phyloP scores from a whole-genome alignment of 2,329 filamentous ascomycete genomes.

The Lanzia echinophila region DNA sequence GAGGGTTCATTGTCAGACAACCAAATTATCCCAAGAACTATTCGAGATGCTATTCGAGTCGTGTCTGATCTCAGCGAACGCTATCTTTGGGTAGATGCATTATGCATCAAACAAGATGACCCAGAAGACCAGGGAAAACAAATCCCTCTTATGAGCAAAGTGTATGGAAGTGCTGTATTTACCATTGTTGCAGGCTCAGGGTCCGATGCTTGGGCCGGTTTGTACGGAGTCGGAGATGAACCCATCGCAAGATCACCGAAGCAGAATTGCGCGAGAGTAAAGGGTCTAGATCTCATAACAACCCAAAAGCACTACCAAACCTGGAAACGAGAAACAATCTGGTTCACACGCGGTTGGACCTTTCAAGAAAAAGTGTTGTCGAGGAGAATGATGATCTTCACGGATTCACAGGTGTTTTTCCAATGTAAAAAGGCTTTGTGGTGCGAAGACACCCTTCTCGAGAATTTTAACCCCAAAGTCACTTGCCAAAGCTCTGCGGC shows the following conservation, averaged over 20 bases:
- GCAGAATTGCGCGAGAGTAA: background rate
- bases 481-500: background rate
- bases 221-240: slow-evolving; percentile 4
- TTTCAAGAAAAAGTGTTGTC: slow-evolving; percentile 11
- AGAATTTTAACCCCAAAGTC: background rate
- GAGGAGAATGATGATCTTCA: slow-evolving; percentile 7
- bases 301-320: slow-evolving; percentile 4
- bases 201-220: slow-evolving; percentile 17
- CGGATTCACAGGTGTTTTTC: slow-evolving; percentile 6
- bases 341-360: slow-evolving; percentile 8
- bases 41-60: slow-evolving; percentile 19
- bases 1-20: background rate
- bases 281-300: background rate
- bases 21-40: slow-evolving; percentile 6
- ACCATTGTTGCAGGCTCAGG: slow-evolving; percentile 19
- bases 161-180: slow-evolving; percentile 17
- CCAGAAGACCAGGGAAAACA: slow-evolving; percentile 1
- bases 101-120: slow-evolving; percentile 11
- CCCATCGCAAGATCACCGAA: background rate
- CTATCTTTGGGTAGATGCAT: slow-evolving; percentile 17
- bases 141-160: slow-evolving; percentile 13
- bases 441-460: slow-evolving; percentile 5
- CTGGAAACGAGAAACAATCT: background rate
- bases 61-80: slow-evolving; percentile 17
- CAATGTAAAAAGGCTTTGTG: slow-evolving; percentile 2